phyloP scores from a whole-genome alignment of 768 basidiomycete species.

The Clathrus columnatus region DNA sequence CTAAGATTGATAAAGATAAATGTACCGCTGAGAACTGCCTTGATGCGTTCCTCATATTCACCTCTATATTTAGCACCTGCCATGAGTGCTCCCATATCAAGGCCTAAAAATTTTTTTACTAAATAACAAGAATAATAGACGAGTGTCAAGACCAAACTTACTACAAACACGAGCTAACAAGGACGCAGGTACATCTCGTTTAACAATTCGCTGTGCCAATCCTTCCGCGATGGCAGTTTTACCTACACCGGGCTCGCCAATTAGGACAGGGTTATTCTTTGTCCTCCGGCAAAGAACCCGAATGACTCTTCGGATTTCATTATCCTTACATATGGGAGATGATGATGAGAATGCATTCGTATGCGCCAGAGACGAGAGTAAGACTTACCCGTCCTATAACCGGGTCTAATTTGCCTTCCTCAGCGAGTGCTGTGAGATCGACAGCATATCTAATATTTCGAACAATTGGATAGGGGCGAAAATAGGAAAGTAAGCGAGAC shows the following conservation, averaged over 20 bases:
- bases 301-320: slow-evolving; percentile 79
- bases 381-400: slow-evolving; percentile 61
- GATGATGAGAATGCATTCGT: too few relatives aligned
- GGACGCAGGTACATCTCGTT: slow-evolving; percentile 78
- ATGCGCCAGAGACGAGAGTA: too few relatives aligned
- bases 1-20: not conserved
- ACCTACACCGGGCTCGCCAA: slow-evolving; percentile 91
- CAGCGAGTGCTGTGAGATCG: slow-evolving; percentile 79
- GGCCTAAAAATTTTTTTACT: slow-evolving; percentile 11
- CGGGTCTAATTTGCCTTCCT: slow-evolving; percentile 92
- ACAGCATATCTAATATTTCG: slow-evolving; percentile 45
- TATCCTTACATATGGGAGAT: slow-evolving; percentile 37
- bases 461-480: not conserved
- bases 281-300: slow-evolving; percentile 85
- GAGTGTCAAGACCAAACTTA: not conserved
- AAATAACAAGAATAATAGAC: not conserved
- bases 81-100: slow-evolving; percentile 96
- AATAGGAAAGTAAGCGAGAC: not conserved
- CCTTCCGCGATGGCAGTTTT: slow-evolving; percentile 96
- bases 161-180: slow-evolving; percentile 71
- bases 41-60: slow-evolving; percentile 95
- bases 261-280: slow-evolving; percentile 95
- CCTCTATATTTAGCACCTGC: slow-evolving; percentile 90
- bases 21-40: slow-evolving; percentile 60
- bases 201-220: slow-evolving; percentile 90